Evolutionary conservation across 1,284 basidiomycete genomes (phyloP).

Genomic region (Ceratobasidium sp.): DNA sequence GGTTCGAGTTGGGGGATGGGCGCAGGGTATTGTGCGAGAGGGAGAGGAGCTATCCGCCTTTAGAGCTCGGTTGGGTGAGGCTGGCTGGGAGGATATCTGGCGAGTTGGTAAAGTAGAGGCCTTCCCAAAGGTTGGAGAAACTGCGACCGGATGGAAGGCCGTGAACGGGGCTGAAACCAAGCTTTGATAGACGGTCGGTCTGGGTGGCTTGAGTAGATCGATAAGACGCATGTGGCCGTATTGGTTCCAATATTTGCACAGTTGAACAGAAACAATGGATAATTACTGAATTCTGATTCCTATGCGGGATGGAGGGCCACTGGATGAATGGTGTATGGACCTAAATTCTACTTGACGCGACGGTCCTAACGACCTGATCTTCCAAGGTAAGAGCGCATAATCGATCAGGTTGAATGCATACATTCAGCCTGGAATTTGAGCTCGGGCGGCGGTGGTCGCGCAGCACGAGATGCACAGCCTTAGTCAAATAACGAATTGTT

Average conservation of each 20-base stretch:
- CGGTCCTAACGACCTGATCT: no score
- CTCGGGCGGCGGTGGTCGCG: background rate
- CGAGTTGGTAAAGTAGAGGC: background rate
- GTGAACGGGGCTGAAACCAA: slow-evolving; percentile 1
- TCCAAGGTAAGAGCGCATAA: no score
- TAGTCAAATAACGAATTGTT: no score
- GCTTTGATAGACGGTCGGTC: background rate
- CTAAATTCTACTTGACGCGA: no score
- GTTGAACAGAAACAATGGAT: slow-evolving; percentile 5
- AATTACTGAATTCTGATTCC: background rate
- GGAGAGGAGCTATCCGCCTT: slow-evolving; percentile 18
- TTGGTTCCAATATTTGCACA: background rate
- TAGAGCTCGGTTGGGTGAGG: slow-evolving; percentile 3
- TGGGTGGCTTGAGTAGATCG: background rate
- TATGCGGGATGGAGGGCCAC: background rate
- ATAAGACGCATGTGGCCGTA: background rate
- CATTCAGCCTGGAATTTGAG: background rate
- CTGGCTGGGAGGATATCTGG: slow-evolving; percentile 17
- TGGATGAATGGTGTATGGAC: no score
- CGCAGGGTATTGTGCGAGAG: slow-evolving; percentile 18
- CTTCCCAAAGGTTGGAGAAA: slow-evolving; percentile 25
- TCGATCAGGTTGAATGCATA: background rate
- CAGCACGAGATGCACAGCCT: slow-evolving; percentile 1
- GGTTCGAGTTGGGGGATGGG: slow-evolving; percentile 26
- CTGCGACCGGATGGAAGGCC: slow-evolving; percentile 16